Base-by-base conservation (phyloP, 345 rosid species). In the Balakata baccata region DNA sequence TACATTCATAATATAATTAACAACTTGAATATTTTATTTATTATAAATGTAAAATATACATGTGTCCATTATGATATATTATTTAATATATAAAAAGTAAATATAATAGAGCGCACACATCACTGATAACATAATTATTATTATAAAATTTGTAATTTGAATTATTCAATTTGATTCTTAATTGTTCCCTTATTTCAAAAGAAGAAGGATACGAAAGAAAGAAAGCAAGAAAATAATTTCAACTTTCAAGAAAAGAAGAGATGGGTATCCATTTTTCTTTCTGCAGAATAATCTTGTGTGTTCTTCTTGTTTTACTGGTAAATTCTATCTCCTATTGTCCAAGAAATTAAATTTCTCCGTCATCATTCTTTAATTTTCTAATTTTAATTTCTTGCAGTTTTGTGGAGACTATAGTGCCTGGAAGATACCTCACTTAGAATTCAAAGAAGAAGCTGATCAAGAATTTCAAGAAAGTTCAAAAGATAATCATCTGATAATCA, bases 251-350 rank as follows among this genome's bases (percentile, higher is more conserved):
- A 4, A 37, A 29, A 47, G 38, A 47, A 58, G 63, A 47, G 66
- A 74, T 74, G 78, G 29, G 13, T 14, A 3, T 60, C 58, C 7
- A 39, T 49, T 22, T 75, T 60, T 2, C 49, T 46, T 41, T 62
- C 12, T 68, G 60, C 59, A 68, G 51, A 75, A 20, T 50, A 11
- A 38, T 68, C 18, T 11, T 59, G 3, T 9, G 61, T 38, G 59
- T 60, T 68, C 66, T 68, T n/a, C 68, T 29, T 50, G 41, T 68
- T 59, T 50, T 60, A 49, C 22, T 60, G 73, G 78, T 75, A 75
- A 68, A 41, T 57, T 13, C 45, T 25, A 7, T 23, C 25, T 41
- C 20, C 14, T 38, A 43, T 11, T 57, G 43, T 53, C 70, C 11
- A 10, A 25, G 41, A 59, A 71, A 54, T 56, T 25, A 0, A 17